Evolutionary conservation across 2,329 filamentous ascomycete genomes (phyloP).

Genomic region (Sporothrix globosa): DNA sequence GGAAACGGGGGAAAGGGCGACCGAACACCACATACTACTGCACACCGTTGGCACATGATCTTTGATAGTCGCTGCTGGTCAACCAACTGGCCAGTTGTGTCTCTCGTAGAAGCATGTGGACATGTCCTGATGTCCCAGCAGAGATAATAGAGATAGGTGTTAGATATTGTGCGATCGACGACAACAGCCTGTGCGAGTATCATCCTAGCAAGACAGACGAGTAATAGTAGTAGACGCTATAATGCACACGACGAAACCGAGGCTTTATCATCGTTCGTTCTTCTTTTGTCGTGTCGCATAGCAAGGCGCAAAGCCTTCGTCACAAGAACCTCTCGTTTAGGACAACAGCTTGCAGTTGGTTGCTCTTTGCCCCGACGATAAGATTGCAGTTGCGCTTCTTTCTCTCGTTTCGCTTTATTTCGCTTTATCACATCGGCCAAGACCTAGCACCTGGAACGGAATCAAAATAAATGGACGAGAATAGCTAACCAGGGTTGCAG

Average conservation of each 20-base stretch:
- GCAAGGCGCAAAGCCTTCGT: not conserved
- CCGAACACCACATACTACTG: not conserved
- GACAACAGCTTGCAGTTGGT: not conserved
- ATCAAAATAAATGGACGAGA: slow-evolving; percentile 9
- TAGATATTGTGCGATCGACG: slow-evolving; percentile 5
- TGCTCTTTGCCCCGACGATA: not conserved
- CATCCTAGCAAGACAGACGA: not conserved
- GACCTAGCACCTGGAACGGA: not conserved
- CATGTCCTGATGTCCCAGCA: not conserved
- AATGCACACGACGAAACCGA: slow-evolving; percentile 1
- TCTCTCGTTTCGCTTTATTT: not conserved
- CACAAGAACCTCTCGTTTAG: not conserved
- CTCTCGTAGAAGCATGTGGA: not conserved
- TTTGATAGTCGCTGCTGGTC: slow-evolving; percentile 2
- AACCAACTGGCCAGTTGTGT: not conserved
- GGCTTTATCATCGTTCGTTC: slow-evolving; percentile 9
- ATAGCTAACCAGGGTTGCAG: not conserved
- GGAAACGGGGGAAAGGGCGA: slow-evolving; percentile 14
- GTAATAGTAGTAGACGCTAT: not conserved
- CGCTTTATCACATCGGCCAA: not conserved
- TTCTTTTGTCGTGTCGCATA: not conserved
- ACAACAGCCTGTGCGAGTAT: not conserved
- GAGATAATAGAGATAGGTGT: not conserved
- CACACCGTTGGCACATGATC: slow-evolving; percentile 16
- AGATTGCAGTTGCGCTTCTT: not conserved